Evolutionary conservation across 495 filamentous ascomycete genomes (phyloP).

Genomic region (Usnea hakonensis): DNA sequence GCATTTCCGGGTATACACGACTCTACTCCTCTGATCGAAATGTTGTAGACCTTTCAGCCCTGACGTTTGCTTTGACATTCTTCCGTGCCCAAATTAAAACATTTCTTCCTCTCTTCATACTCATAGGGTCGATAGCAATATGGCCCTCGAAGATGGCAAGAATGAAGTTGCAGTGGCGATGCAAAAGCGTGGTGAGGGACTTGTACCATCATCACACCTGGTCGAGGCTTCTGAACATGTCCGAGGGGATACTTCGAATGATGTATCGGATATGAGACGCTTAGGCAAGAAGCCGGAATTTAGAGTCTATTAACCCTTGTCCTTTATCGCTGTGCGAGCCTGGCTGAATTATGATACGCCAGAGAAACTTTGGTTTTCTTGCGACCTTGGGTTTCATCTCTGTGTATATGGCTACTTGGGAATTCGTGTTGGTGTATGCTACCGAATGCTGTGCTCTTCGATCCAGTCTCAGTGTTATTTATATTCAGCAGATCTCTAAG

Average conservation of each 20-base stretch:
- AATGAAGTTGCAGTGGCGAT: background rate
- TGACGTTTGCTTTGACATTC: background rate
- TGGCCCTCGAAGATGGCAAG: background rate
- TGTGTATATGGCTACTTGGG: conserved; percentile 25
- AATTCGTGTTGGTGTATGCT: conserved; percentile 10
- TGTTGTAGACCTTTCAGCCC: no score
- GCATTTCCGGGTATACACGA: no score
- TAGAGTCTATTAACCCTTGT: background rate
- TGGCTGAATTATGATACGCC: background rate
- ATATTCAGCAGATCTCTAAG: background rate
- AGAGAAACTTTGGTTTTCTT: conserved; percentile 26
- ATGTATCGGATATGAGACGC: conserved; percentile 27
- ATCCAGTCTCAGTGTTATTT: background rate
- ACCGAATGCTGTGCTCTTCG: background rate
- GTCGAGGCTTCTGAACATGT: background rate
- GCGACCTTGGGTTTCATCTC: conserved; percentile 29
- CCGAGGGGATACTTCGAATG: background rate
- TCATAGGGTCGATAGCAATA: background rate
- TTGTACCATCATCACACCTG: background rate
- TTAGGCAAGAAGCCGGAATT: conserved; percentile 33
- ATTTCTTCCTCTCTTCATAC: no score
- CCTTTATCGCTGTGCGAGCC: background rate
- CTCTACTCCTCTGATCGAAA: no score
- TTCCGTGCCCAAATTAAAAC: background rate
- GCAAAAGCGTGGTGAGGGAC: background rate